phyloP scores from a whole-genome alignment of 441 rosid species.

The Euphorbia celastroides region DNA sequence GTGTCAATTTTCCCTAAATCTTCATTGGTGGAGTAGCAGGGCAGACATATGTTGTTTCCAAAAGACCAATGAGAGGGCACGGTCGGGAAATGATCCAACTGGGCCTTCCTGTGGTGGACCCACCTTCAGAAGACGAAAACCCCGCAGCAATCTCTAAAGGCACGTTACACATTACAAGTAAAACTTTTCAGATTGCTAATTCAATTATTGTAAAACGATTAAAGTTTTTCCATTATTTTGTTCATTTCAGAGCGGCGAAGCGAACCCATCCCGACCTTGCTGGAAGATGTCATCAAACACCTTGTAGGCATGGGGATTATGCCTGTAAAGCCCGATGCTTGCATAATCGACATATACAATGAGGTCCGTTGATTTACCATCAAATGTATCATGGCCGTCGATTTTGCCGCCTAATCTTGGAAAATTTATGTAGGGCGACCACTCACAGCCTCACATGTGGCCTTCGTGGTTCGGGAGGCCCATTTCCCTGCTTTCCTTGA shows the following conservation, averaged over 20 bases:
- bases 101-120: conserved; percentile 74
- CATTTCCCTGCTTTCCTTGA: conserved; percentile 53
- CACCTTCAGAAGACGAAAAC: conserved; percentile 62
- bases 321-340: conserved; percentile 69
- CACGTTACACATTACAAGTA: conserved; percentile 23
- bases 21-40: conserved; percentile 45
- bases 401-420: background rate
- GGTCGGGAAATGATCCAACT: conserved; percentile 94
- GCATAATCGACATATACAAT: conserved; percentile 73
- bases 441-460: conserved; percentile 75
- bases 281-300: conserved; percentile 71
- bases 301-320: conserved; percentile 49
- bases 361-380: conserved; percentile 43
- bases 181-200: conserved; percentile 4
- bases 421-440: conserved; percentile 63
- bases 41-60: conserved; percentile 58
- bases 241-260: conserved; percentile 45
- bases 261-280: conserved; percentile 67
- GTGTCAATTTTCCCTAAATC: conserved; percentile 7
- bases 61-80: conserved; percentile 82
- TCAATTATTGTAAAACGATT: too few species aligned
- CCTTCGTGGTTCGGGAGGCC: conserved; percentile 83
- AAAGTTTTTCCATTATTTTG: background rate
- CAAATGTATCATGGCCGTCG: background rate
- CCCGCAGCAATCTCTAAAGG: conserved; percentile 48